Base-by-base conservation (phyloP, 306 rosid species). In the Carpinus fangiana region DNA sequence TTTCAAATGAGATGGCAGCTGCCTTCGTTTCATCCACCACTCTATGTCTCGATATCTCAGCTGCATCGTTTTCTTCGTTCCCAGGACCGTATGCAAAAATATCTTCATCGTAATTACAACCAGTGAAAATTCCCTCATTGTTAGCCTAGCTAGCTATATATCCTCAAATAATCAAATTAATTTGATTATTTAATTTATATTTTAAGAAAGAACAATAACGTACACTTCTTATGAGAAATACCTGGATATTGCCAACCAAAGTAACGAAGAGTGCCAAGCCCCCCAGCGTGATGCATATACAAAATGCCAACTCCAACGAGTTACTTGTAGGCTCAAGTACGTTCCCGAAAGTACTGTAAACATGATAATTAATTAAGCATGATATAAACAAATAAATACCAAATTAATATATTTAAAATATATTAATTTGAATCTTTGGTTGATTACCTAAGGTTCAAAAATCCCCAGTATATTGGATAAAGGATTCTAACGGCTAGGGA, bases 1-100 rank as follows among this genome's bases (percentile, higher is more conserved):
- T 38, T 86, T 82, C 73, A 86, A 57, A 67, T 70, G 84, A 38
- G 50, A 57, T 1, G 89, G 86, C 59, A 86, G 48, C 56, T 86
- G 86, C 10, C 89, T 76, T 1, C 86, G 38, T 34, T n/a, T 70
- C 86, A 86, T 86, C 89, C 89, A 86, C 86, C 80, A 72, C 62
- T 82, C 89, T 61, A 80, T 62, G 74, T 86, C 89, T 20, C 75
- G 75, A 34, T 79, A 67, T 68, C 73, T 45, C 52, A 78, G 23
- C 52, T 82, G 88, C 72, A 73, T 76, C 18, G 17, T 76, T 74
- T 71, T 85, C 86, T 82, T 85, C 52, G 70, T 85, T 72, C 46
- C 76, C 86, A 79, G 68, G 54, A 79, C 57, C 56, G 52, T 52
- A 4, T 82, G 84, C 67, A 85, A 45, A 55, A 72, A 82, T 43